phyloP scores from a whole-genome alignment of 345 rosid species.

The Gossypium australe region DNA sequence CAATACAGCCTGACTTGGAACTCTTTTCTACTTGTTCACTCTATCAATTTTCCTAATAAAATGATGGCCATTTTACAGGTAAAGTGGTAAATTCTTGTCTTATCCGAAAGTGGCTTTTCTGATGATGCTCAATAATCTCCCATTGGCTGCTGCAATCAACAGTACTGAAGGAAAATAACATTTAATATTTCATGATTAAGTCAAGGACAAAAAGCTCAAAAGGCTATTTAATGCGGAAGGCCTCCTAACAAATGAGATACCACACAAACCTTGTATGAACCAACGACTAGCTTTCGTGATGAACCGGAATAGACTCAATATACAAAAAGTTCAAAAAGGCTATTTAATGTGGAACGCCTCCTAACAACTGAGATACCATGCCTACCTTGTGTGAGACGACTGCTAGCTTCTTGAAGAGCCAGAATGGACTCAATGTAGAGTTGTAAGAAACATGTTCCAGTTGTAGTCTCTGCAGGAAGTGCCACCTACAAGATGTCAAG shows the following conservation, averaged over 20 bases:
- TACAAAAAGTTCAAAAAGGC: slow-evolving; percentile 18
- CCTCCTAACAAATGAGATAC: neutral
- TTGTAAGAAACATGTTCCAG: slow-evolving; percentile 84
- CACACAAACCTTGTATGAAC: slow-evolving; percentile 49
- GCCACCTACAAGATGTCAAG: slow-evolving; percentile 60
- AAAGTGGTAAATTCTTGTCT: neutral
- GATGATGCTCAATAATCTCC: neutral
- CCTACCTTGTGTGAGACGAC: slow-evolving; percentile 54
- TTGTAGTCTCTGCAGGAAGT: slow-evolving; percentile 86
- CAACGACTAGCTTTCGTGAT: slow-evolving; percentile 72
- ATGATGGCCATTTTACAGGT: neutral
- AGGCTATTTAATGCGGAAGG: neutral
- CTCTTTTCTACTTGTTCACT: too few relatives aligned
- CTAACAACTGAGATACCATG: neutral
- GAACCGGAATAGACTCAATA: slow-evolving; percentile 76
- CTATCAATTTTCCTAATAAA: neutral
- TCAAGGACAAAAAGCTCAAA: neutral
- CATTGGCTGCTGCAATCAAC: neutral
- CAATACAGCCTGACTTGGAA: neutral
- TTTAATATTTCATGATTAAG: neutral
- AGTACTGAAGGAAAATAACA: neutral
- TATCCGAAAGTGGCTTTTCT: neutral
- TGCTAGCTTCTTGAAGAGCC: slow-evolving; percentile 90
- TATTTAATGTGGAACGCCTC: neutral
- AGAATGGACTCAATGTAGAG: slow-evolving; percentile 70